Base-by-base conservation (phyloP, 169 alveolate genomes). In the Plasmodium yoelii region DNA sequence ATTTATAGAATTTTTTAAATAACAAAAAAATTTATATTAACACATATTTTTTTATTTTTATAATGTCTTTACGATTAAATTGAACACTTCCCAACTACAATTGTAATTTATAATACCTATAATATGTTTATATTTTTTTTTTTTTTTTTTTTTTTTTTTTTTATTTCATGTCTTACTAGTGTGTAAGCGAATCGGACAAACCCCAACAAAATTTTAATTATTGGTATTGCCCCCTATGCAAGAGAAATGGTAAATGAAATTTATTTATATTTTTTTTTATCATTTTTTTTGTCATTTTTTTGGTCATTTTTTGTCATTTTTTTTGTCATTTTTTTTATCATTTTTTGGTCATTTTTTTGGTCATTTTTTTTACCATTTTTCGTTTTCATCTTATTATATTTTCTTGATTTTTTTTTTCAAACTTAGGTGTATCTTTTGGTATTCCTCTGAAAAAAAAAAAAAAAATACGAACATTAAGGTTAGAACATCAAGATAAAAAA, bases 211-310 rank as follows among this genome's bases (percentile, higher is more conserved):
- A 42, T 53, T 73, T 39, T 53, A 73, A 73, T 42, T 73, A 73
- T 51, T 73, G 87, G 87, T 57, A 57, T 51, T 73, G 87, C 65
- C 87, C 87, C 18, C 49, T 73, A 5, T 73, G 87, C 13, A 59
- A 51, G 46, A 59, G 87, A 73, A 73, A 39, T 42, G 87, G 87
- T 57, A 57, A 73, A 0, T 65, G 15, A 55, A 19, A 51, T 19
- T n/a, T 68, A 18, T 68, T 15, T 19, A 19, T 68, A 15, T 15
- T 68, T 68, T 68, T 18, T 18, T 68, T 46, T 10, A 42, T 65
- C 44, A 10, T 34, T 34, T 22, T 10, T 53, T 19, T 22, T n/a
- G n/a, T n/a, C n/a, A n/a, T n/a, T n/a, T n/a, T n/a, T n/a, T n/a
- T n/a, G n/a, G n/a, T n/a, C n/a, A n/a, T n/a, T n/a, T n/a, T n/a